Evolutionary conservation across 73 alveolate species (phyloP).

Genomic region (Paramecium octaurelia): DNA sequence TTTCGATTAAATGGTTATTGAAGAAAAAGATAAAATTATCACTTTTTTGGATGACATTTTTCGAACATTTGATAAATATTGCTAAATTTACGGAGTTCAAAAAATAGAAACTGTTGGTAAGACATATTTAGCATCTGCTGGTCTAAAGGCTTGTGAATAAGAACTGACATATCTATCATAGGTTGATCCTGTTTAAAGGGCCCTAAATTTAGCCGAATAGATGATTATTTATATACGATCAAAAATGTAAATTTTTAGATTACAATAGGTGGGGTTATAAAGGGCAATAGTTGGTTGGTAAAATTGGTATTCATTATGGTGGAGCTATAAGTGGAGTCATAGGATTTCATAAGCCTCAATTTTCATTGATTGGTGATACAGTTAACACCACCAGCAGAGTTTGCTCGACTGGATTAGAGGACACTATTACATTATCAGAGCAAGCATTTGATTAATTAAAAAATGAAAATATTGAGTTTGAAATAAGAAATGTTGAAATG

Average conservation of each 20-base stretch:
- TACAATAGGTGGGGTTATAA: conserved; percentile 10
- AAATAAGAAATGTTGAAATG: conserved; percentile 5
- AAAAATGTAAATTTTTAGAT: background rate
- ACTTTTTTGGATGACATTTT: conserved; percentile 38
- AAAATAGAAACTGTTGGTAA: conserved; percentile 58
- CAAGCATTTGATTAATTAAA: conserved; percentile 50
- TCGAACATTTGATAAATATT: conserved; percentile 48
- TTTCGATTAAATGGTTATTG: conserved; percentile 40
- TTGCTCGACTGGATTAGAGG: conserved; percentile 55
- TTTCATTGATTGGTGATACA: conserved; percentile 58
- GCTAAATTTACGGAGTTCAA: conserved; percentile 39
- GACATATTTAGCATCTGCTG: conserved; percentile 58
- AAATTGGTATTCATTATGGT: conserved; percentile 57
- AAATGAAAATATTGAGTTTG: background rate
- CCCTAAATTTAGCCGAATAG: conserved; percentile 43
- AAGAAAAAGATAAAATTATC: conserved; percentile 38
- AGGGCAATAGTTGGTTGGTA: conserved; percentile 27
- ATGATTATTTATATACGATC: background rate
- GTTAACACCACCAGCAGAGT: conserved; percentile 56
- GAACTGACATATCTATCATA: background rate
- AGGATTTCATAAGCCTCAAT: conserved; percentile 55
- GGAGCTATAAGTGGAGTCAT: conserved; percentile 57
- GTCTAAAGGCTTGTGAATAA: conserved; percentile 51
- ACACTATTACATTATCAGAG: conserved; percentile 44
- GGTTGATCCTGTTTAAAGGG: conserved; percentile 56